A percentile compares a stretch with the other conserved stretches of the same genome.
phyloP scores from a whole-genome alignment of 352 stramenopile genomes.

The Pythium scleroteichum region DNA sequence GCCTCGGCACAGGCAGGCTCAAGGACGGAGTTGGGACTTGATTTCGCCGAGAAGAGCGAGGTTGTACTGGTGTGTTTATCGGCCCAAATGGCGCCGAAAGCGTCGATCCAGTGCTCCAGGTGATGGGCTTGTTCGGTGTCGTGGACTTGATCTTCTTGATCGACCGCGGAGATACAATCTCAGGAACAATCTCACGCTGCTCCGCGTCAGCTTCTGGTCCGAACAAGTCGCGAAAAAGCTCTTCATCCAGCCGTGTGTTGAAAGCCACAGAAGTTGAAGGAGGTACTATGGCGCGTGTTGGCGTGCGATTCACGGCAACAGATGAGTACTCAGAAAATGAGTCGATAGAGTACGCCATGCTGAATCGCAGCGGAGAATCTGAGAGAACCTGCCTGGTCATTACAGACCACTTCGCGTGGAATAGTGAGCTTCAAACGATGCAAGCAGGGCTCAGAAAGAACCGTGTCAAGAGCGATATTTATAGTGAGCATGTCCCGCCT shows the following conservation, averaged over 20 bases:
- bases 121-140: constrained; percentile 14
- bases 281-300: constrained; percentile 19
- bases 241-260: constrained; percentile 46
- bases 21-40: constrained; percentile 14
- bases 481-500: not conserved
- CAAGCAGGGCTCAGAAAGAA: not conserved
- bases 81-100: constrained; percentile 16
- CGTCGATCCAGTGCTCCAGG: constrained; percentile 22
- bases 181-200: not conserved
- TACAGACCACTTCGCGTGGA: not conserved
- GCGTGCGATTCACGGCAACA: constrained; percentile 37
- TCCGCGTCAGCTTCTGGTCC: constrained; percentile 35
- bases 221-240: constrained; percentile 72
- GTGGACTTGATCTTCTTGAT: constrained; percentile 13
- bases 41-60: constrained; percentile 5
- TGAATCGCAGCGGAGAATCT: constrained; percentile 6
- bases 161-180: too few relatives aligned
- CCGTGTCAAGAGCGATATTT: not conserved
- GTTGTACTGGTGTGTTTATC: not conserved
- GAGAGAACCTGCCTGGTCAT: constrained; percentile 8
- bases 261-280: constrained; percentile 8
- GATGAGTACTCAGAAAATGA: constrained; percentile 57
- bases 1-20: constrained; percentile 32
- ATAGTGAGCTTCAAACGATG: not conserved
- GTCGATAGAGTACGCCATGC: constrained; percentile 48